Conservation (phyloP, 2,329 filamentous ascomycete genomes). For the Geosmithia flava region DNA sequence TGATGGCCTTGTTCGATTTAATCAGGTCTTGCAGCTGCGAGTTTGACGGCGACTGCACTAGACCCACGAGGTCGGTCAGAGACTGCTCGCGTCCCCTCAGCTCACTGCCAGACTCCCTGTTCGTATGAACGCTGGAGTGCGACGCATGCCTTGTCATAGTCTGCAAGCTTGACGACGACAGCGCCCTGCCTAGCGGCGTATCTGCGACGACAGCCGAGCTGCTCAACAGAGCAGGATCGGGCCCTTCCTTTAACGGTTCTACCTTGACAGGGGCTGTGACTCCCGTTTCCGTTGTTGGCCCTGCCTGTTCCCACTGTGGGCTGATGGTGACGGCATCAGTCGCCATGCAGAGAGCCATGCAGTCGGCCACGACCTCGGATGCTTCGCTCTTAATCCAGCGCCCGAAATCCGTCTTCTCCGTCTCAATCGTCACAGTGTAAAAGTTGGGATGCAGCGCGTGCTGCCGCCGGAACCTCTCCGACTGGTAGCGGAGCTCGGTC, state of each 20-base stretch:
- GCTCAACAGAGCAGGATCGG: constrained; percentile 1
- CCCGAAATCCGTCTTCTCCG: constrained; percentile 63
- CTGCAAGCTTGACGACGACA: constrained; percentile 15
- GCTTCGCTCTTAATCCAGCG: constrained; percentile 73
- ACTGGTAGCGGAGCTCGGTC: constrained; percentile 62
- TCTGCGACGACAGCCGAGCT: neutral
- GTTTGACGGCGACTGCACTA: constrained; percentile 34
- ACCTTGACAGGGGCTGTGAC: neutral
- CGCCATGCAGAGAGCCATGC: constrained; percentile 51
- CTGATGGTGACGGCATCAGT: neutral
- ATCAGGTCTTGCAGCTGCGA: constrained; percentile 49
- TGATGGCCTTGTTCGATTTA: constrained; percentile 44
- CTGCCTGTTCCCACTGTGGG: neutral
- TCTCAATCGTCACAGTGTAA: constrained; percentile 65
- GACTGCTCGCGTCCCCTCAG: constrained; percentile 20
- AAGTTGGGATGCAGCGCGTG: constrained; percentile 79
- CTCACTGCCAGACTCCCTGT: constrained; percentile 25
- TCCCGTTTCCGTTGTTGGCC: neutral
- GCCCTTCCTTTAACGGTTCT: constrained; percentile 3
- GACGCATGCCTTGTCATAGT: constrained; percentile 27
- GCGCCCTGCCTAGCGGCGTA: neutral
- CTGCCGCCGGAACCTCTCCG: constrained; percentile 59
- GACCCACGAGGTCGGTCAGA: constrained; percentile 42
- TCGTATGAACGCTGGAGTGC: constrained; percentile 38
- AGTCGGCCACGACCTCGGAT: constrained; percentile 68